These are phyloP conservation scores for Zoysia matrella DNA, from an alignment of 202 grass and related monocot genomes.

Conservation along the genomic window DNA sequence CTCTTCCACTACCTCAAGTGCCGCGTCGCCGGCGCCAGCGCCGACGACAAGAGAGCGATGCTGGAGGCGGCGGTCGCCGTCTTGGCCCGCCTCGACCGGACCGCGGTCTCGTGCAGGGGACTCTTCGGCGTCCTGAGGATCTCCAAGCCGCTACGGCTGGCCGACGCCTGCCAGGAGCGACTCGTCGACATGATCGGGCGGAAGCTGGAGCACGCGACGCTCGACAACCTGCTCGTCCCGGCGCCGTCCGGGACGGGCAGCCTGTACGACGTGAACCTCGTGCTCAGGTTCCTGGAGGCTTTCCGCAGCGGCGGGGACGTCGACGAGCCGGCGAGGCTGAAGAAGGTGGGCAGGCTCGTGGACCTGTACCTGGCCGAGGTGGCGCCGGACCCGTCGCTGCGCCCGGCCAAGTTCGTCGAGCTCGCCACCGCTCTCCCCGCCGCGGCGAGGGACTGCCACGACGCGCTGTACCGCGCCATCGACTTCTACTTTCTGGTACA, in stretches of 20 bases:
- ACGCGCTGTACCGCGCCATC: no score
- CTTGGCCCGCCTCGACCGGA: slow-evolving; percentile 63
- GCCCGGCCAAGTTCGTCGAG: slow-evolving; percentile 68
- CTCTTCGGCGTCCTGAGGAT: slow-evolving; percentile 83
- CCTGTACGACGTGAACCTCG: slow-evolving; percentile 76
- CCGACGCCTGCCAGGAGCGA: slow-evolving; percentile 37
- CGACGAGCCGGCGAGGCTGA: slow-evolving; percentile 53
- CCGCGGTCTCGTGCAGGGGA: slow-evolving; percentile 70
- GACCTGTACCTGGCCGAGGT: slow-evolving; percentile 94
- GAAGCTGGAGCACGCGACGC: slow-evolving; percentile 82
- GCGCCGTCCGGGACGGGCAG: slow-evolving; percentile 49
- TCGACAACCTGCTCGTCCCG: slow-evolving; percentile 87
- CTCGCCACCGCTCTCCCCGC: slow-evolving; percentile 67
- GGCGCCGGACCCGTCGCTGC: slow-evolving; percentile 74
- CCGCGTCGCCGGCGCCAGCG: slow-evolving; percentile 34
- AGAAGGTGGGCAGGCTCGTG: slow-evolving; percentile 69
- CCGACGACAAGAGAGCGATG: not conserved
- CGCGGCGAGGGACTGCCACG: slow-evolving; percentile 58
- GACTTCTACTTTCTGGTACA: not conserved
- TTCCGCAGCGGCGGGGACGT: slow-evolving; percentile 48
- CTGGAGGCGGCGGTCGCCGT: slow-evolving; percentile 52
- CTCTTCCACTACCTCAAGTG: slow-evolving; percentile 89
- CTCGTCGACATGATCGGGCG: slow-evolving; percentile 87
- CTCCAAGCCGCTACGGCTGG: slow-evolving; percentile 55
- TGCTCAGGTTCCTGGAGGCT: slow-evolving; percentile 69